phyloP scores from a whole-genome alignment of 2,329 filamentous ascomycete species.

The Colletotrichum magnum region DNA sequence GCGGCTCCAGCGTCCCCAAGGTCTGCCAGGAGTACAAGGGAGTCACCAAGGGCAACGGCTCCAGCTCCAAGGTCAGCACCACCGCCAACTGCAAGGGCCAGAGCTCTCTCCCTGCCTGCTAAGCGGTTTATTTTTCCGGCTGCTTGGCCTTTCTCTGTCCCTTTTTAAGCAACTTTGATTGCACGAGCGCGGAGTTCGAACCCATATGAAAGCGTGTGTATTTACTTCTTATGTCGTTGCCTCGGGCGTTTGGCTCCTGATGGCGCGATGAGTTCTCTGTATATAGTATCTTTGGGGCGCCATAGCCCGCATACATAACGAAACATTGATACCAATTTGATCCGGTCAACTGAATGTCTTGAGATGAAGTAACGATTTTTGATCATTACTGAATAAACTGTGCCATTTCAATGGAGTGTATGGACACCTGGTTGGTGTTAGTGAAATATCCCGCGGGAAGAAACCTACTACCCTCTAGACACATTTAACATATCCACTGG shows the following conservation, averaged over 20 bases:
- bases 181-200: conserved; percentile 16
- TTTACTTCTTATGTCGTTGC: conserved; percentile 24
- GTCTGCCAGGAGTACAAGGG: conserved; percentile 43
- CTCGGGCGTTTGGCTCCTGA: not conserved
- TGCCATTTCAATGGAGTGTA: too few relatives aligned
- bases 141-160: too few relatives aligned
- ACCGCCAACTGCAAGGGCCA: conserved; percentile 41
- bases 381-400: too few relatives aligned
- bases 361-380: too few relatives aligned
- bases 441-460: too few relatives aligned
- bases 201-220: conserved; percentile 12
- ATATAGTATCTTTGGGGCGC: conserved; percentile 31
- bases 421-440: too few relatives aligned
- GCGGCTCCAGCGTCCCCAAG: conserved; percentile 40
- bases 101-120: conserved; percentile 36
- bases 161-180: conserved; percentile 1
- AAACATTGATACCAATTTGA: not conserved
- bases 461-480: too few relatives aligned
- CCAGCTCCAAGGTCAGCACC: conserved; percentile 40
- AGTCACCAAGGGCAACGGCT: conserved; percentile 35
- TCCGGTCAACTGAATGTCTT: too few relatives aligned
- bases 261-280: conserved; percentile 24
- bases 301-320: conserved; percentile 15
- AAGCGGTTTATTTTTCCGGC: not conserved
- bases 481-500: too few relatives aligned